Evolutionary conservation across 1,139 yeast species (phyloP), one percentile per base, ranked within the genome.

Genomic region (Sugiyamaella grinbergsii): DNA sequence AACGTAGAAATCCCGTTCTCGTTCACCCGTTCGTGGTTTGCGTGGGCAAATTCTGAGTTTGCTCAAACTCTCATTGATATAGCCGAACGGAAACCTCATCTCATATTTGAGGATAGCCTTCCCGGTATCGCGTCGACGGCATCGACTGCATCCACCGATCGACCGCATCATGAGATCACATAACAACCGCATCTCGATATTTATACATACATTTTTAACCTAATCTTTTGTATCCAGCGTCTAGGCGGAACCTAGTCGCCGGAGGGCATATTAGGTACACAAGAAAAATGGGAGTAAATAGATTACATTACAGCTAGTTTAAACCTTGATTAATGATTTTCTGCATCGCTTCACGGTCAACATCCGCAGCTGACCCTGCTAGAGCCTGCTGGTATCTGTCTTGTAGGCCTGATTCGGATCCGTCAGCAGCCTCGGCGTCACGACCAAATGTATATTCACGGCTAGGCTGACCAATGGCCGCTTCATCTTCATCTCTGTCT

Each of bases 31-130:
- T 78, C 91, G 1, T 89, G 96, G 96, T 90, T 90, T 71, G 86
- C 96, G 2, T 90, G 96, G 96, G 88, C 95, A 61, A 90, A 89
- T 64, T 82, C 95, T 0, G 96, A 89, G 67, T 88, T 89, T 69
- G 96, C 93, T 8, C 86, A 85, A 66, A 85, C 95, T 0, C 82
- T 89, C 7, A 65, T 89, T 46, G 83, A 88, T 62, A 71, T 89
- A 58, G 93, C 95, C 0, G 71, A 76, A 51, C 71, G 86, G 41
- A 87, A 85, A 63, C 95, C 95, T 0, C 80, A 85, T 62, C 70
- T 88, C 58, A 77, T 88, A 13, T 83, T 85, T 63, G 55, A 52
- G 26, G 52, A 54, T 29, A 28, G 16, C n/a, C n/a, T n/a, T n/a
- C n/a, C n/a, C n/a, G n/a, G n/a, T n/a, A n/a, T n/a, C n/a, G n/a